Base-by-base conservation (phyloP, 2,329 filamentous ascomycete species). In the Fusarium veterinarium region DNA sequence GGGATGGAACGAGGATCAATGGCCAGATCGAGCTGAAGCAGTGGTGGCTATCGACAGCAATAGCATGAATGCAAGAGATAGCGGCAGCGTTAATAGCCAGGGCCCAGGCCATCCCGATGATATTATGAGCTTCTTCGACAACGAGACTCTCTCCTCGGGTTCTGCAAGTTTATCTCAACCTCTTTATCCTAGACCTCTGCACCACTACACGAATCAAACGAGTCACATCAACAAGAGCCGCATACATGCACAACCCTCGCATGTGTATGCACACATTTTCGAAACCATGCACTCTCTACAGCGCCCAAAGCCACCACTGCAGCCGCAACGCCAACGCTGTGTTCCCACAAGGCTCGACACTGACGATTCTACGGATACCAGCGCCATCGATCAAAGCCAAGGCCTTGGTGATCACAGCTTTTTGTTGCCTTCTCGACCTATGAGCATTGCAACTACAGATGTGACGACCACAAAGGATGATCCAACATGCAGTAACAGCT, bases 121-220 rank as follows among this genome's bases (percentile, higher is more conserved):
- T 72, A 71, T 73, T 69, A 75, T 67, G 63, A 77, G 72, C 64
- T 78, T 78, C 71, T 60, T 78, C 42, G 76, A 78, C 69, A 77
- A 70, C 33, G 76, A 77, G 51, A 78, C 76, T n/a, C 67, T 76
- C 60, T 74, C 59, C 55, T 78, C 76, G 19, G 49, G 60, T 49
- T 69, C 76, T 37, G 72, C 63, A 46, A 74, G 73, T 69, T 60
- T 67, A 28, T 64, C 69, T 56, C 70, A 69, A 66, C 59, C 59
- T 58, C 68, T 67, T 33, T 57, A 61, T 51, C 68, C 72, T 48
- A 74, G 71, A 28, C 73, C 73, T 72, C 42, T 72, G 37, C 67
- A 71, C 46, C 73, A 72, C 48, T 71, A 75, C 49, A 57, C 66
- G 56, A 42, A 48, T 56, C 72, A 64, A 40, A 55, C 53, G 46